Base-by-base conservation (phyloP, 345 rosid species). In the Linum usitatissimum region DNA sequence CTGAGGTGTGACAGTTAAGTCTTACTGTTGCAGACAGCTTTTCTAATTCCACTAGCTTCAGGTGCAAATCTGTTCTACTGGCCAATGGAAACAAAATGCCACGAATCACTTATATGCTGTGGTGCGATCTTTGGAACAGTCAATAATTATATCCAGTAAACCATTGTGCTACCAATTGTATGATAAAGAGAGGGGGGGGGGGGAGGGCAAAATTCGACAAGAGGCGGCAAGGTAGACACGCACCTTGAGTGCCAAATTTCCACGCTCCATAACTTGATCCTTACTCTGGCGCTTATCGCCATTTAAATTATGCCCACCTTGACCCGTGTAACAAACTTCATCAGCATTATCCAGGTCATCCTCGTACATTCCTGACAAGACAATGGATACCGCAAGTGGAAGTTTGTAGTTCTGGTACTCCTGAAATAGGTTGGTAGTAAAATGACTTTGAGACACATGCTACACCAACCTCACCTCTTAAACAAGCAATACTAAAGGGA, bases 271-370 rank as follows among this genome's bases (percentile, higher is more conserved):
- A 30, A 61, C 70, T 71, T 93, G 97, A 73, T 87, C 96, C 55
- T 48, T 67, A 57, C 78, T 73, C 81, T 93, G 99, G n/a, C 86
- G 94, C 71, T 87, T 93, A 70, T 88, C 69, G 65, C 99, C 99
- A 2, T 71, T 72, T 58, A 93, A 79, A 74, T 90, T 75, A 62
- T 90, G 84, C 28, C 99, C 97, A 42, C 99, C 97, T 78, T 90
- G 96, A 18, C 99, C 97, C 67, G 99, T 93, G 70, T 93, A 93
- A 18, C 82, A 73, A 55, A 93, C 81, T 40, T 83, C 88, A 49
- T 93, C 99, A 18, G 96, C 86, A 74, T 93, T 87, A 83, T 93
- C 99, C 9, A 84, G 68, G 75, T 93, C 99, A 83, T 90, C 99
- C 70, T 93, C 96, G 38, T 93, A 93, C 87, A 84, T 80, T 66